Conservation (phyloP, 1,284 basidiomycete species). For the Cystobasidium pallidum region DNA sequence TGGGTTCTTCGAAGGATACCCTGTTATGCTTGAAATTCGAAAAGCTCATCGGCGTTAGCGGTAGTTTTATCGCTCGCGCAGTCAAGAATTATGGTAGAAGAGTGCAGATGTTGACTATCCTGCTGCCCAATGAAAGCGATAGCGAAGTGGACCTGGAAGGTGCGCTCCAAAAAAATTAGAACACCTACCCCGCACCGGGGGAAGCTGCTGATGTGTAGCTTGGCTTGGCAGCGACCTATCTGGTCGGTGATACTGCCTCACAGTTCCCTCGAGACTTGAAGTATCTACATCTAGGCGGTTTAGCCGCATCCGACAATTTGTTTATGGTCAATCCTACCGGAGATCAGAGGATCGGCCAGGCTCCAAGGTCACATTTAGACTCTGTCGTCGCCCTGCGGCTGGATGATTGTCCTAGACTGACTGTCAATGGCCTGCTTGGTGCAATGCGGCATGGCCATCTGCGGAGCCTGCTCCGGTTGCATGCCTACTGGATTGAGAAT, state of each 20-base stretch:
- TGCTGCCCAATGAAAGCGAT: constrained; percentile 36
- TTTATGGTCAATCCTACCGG: constrained; percentile 31
- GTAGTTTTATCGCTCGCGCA: constrained; percentile 30
- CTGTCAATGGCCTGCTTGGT: constrained; percentile 33
- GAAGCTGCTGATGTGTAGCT: no score
- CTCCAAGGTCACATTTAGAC: constrained; percentile 30
- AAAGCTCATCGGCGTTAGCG: constrained; percentile 20
- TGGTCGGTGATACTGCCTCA: constrained; percentile 29
- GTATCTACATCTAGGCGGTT: constrained; percentile 31
- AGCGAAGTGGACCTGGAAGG: constrained; percentile 39
- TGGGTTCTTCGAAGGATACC: constrained; percentile 22
- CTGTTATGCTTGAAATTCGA: constrained; percentile 34
- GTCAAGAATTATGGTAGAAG: constrained; percentile 37
- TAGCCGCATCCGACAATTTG: constrained; percentile 41
- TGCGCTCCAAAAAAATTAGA: not conserved
- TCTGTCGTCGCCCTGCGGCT: constrained; percentile 33
- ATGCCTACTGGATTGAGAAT: constrained; percentile 41
- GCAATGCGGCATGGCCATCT: constrained; percentile 37
- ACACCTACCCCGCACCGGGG: not conserved
- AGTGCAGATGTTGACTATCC: constrained; percentile 40
- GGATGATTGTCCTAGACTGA: constrained; percentile 37
- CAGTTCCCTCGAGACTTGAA: constrained; percentile 26
- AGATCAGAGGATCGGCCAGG: constrained; percentile 1
- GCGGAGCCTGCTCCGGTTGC: constrained; percentile 15
- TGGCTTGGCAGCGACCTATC: constrained; percentile 24